Conservation (phyloP, 768 basidiomycete species). For the Tubosaeta sp. region DNA sequence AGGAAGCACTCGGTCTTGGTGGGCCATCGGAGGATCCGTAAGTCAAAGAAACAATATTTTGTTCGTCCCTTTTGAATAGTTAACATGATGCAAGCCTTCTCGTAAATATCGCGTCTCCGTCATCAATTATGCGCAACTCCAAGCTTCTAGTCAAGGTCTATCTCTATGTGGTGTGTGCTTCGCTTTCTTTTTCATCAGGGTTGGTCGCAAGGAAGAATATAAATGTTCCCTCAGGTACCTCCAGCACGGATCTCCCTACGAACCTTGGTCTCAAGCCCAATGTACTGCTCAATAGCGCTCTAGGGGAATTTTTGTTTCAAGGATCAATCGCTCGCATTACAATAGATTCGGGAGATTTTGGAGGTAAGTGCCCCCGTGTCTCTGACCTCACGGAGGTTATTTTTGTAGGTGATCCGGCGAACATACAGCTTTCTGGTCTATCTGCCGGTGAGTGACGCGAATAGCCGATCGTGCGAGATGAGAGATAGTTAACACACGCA, state of each 20-base stretch:
- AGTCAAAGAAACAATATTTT: not conserved
- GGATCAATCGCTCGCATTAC: slow-evolving; percentile 73
- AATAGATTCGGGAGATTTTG: slow-evolving; percentile 68
- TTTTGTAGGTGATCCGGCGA: slow-evolving; percentile 48
- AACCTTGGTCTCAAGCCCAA: slow-evolving; percentile 57
- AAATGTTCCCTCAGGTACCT: slow-evolving; percentile 49
- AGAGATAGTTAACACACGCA: not conserved
- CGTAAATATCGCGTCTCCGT: slow-evolving; percentile 60
- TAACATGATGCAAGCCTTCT: slow-evolving; percentile 43
- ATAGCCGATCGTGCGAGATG: not conserved
- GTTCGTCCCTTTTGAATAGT: not conserved
- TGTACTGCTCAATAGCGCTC: slow-evolving; percentile 58
- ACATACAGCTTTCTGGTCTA: slow-evolving; percentile 63
- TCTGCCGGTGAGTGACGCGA: slow-evolving; percentile 52
- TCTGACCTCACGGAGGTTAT: not conserved
- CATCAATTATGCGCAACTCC: slow-evolving; percentile 36
- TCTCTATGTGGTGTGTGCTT: slow-evolving; percentile 66
- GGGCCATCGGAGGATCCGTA: slow-evolving; percentile 70
- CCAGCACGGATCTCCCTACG: slow-evolving; percentile 74
- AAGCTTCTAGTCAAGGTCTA: slow-evolving; percentile 67
- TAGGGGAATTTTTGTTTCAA: slow-evolving; percentile 80
- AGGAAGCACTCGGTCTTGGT: slow-evolving; percentile 64
- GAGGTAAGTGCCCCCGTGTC: slow-evolving; percentile 30
- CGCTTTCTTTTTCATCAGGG: not conserved
- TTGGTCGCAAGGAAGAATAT: too few relatives aligned